Conservation (phyloP, 208 protist species). For the Endotrypanum monterogeii region DNA sequence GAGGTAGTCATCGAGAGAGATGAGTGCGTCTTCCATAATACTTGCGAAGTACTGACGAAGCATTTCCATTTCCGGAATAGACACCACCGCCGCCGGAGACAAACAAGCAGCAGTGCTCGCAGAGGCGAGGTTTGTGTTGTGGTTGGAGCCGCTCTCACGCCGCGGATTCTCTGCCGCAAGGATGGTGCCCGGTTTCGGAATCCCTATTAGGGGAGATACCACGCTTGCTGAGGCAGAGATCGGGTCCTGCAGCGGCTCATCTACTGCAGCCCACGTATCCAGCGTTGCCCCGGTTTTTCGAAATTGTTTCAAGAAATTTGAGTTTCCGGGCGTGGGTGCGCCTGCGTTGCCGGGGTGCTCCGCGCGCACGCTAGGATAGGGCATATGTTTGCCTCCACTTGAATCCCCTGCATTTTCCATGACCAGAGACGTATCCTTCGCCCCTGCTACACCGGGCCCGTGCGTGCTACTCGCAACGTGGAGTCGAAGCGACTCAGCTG, state of each 20-base stretch:
- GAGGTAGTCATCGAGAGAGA: constrained; percentile 61
- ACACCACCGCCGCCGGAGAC: constrained; percentile 26
- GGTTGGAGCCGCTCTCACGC: not conserved
- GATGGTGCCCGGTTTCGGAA: not conserved
- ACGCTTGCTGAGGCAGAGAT: constrained; percentile 1
- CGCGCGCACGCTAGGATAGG: not conserved
- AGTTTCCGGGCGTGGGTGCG: not conserved
- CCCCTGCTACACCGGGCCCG: not conserved
- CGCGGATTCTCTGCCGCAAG: not conserved
- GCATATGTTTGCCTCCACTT: not conserved
- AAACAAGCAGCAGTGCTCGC: constrained; percentile 9
- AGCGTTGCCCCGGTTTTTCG: constrained; percentile 15
- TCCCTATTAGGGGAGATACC: not conserved
- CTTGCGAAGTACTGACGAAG: constrained; percentile 64
- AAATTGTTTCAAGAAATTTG: not conserved
- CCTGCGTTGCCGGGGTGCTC: not conserved
- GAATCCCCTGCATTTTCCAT: not conserved
- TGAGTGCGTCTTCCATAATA: constrained; percentile 78
- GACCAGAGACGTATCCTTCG: not conserved
- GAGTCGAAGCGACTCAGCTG: constrained; percentile 27
- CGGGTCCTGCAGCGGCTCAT: constrained; percentile 11
- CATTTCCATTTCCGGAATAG: constrained; percentile 62
- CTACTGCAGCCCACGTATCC: constrained; percentile 24
- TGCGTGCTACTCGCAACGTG: constrained; percentile 11
- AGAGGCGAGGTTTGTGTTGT: constrained; percentile 2